These are phyloP conservation scores for Aspergillus asperescens DNA, from an alignment of 495 filamentous ascomycete genomes.

Conservation along the genomic window DNA sequence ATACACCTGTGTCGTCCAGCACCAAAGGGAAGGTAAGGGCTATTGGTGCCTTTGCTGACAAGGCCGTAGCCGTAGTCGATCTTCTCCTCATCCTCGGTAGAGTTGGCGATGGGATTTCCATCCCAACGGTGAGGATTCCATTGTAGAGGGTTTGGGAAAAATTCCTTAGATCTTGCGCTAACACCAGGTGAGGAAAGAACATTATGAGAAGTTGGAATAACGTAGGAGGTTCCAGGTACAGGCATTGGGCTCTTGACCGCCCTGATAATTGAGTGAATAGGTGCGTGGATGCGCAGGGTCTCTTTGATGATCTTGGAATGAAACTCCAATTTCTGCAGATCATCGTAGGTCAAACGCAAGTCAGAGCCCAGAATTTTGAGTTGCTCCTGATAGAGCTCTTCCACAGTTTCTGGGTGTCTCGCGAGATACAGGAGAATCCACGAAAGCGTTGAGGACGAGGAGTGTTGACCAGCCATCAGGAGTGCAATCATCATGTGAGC, in stretches of 20 bases:
- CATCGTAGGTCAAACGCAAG: slow-evolving; percentile 50
- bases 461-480: slow-evolving; percentile 63
- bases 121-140: slow-evolving; percentile 55
- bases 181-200: slow-evolving; percentile 48
- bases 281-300: slow-evolving; percentile 58
- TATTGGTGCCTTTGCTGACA: slow-evolving; percentile 48
- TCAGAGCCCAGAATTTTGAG: slow-evolving; percentile 45
- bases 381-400: slow-evolving; percentile 57
- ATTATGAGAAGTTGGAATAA: slow-evolving; percentile 45
- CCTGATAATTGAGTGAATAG: slow-evolving; percentile 59
- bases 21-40: slow-evolving; percentile 53
- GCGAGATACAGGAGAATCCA: slow-evolving; percentile 60
- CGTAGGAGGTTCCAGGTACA: slow-evolving; percentile 41
- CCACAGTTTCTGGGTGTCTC: slow-evolving; percentile 48
- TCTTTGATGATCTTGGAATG: slow-evolving; percentile 55
- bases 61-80: slow-evolving; percentile 46
- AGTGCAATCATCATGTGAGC: slow-evolving; percentile 67
- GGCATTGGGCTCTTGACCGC: slow-evolving; percentile 56
- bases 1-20: slow-evolving; percentile 54
- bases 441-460: slow-evolving; percentile 52
- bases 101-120: slow-evolving; percentile 19
- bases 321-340: slow-evolving; percentile 49
- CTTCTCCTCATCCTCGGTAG: slow-evolving; percentile 41
- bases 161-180: slow-evolving; percentile 37
- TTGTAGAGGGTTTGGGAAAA: slow-evolving; percentile 41